phyloP scores from a whole-genome alignment of 805 yeast genomes.

The Kurtzmaniella fragi region DNA sequence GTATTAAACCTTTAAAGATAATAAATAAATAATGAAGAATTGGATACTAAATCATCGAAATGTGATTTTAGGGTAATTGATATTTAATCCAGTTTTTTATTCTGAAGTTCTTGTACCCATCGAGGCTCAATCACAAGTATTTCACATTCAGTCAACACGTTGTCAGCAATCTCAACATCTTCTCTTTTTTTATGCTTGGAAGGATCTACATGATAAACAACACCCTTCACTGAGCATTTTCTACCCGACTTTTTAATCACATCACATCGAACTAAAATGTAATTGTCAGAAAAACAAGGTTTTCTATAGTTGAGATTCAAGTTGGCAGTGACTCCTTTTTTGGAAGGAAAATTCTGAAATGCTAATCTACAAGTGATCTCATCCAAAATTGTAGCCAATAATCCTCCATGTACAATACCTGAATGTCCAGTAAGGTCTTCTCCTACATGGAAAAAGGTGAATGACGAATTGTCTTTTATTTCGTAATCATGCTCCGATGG shows the following conservation, averaged over 20 bases:
- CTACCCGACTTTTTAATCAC: conserved; percentile 29
- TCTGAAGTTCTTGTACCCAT: conserved; percentile 29
- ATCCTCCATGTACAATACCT: conserved; percentile 40
- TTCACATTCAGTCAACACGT: conserved; percentile 32
- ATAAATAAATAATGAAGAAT: not conserved
- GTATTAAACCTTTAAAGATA: not conserved
- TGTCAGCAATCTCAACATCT: conserved; percentile 16
- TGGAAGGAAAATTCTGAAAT: conserved; percentile 34
- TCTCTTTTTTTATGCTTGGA: conserved; percentile 7
- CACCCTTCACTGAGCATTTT: conserved; percentile 36
- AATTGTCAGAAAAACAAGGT: conserved; percentile 30
- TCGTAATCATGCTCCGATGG: conserved; percentile 19
- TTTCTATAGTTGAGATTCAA: conserved; percentile 35
- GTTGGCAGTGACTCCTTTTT: conserved; percentile 40
- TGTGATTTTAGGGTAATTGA: too few relatives aligned
- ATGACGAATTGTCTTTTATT: conserved; percentile 19
- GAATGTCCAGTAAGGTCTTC: conserved; percentile 33
- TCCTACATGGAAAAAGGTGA: conserved; percentile 38
- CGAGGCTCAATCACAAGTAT: conserved; percentile 38
- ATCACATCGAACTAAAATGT: conserved; percentile 30
- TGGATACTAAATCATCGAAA: conserved; percentile 2
- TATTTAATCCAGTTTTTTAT: conserved; percentile 3
- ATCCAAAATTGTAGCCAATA: conserved; percentile 38
- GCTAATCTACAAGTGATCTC: conserved; percentile 40
- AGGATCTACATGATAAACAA: conserved; percentile 21